Evolutionary conservation across 768 basidiomycete genomes (phyloP), one percentile per base, ranked within the genome.

Genomic region (Russula sp.): DNA sequence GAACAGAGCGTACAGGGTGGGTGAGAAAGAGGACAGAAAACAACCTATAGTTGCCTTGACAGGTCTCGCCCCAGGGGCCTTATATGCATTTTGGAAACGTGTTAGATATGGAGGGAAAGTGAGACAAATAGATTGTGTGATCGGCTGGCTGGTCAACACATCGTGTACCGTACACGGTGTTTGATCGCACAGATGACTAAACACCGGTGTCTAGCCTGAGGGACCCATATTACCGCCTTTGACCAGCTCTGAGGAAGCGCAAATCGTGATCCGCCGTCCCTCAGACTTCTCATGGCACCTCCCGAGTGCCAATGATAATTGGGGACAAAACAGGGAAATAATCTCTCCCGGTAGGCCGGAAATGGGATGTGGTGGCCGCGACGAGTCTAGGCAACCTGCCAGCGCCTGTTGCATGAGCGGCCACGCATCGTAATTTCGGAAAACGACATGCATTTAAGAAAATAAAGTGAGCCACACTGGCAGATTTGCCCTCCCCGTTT

Each of bases 41-140:
- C 38, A 2, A 32, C 24, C 13, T 30, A 7, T 14, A 28, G 11
- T 40, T 26, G 30, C 13, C 5, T 9, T 6, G n/a, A 16, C 11
- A 44, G 49, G 13, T 24, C 14, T 48, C 22, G 4, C 26, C 30
- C 16, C 18, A 24, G 24, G 13, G 44, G 44, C 46, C 51, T 48
- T 64, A 54, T 64, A 64, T 64, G n/a, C 57, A 11, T 44, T 63
- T 63, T 34, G 24, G 28, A 52, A 48, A 54, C 52, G 44, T 42
- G 52, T 48, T 59, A 48, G 57, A 64, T 59, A 30, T 53, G 42
- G 57, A 49, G 34, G 34, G 34, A 36, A 36, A 36, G 3, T 8
- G 34, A 36, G 10, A 10, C 18, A 30, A 26, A 22, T 5, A 52
- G 24, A 59, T 59, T n/a, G 50, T 8, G 22, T 22, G 44, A 48